phyloP scores from a whole-genome alignment of 169 alveolate species.

The Perkinsus chesapeaki region DNA sequence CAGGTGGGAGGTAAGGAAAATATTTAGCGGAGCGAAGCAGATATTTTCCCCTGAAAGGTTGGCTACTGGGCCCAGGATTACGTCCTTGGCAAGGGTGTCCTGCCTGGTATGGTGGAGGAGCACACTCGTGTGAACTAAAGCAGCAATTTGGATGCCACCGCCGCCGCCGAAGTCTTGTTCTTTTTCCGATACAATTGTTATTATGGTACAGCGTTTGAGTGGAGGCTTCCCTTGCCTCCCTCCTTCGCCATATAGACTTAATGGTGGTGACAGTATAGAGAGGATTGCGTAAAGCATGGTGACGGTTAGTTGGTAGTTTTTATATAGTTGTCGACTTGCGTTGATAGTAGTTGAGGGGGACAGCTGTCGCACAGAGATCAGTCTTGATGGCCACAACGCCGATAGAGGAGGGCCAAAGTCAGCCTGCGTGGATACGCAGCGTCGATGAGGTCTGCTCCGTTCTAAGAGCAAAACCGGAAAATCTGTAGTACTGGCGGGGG shows the following conservation, averaged over 20 bases:
- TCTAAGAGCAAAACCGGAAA: neutral
- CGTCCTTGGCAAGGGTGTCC: neutral
- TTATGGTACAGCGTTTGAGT: neutral
- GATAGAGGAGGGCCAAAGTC: neutral
- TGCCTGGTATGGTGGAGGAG: neutral
- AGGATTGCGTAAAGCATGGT: neutral
- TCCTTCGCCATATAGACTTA: neutral
- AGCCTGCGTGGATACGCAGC: neutral
- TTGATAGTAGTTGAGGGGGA: neutral
- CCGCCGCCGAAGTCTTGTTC: neutral
- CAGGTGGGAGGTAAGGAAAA: conserved; percentile 69
- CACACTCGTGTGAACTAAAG: neutral
- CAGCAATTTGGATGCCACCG: too few relatives aligned
- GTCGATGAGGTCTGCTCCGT: neutral
- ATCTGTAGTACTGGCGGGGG: neutral
- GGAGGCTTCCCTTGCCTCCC: neutral
- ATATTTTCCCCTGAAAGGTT: neutral
- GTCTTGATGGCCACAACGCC: neutral
- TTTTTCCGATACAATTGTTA: neutral
- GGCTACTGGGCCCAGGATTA: neutral
- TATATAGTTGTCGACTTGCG: neutral
- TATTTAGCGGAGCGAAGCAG: neutral
- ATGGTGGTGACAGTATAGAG: neutral
- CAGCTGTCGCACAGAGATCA: neutral
- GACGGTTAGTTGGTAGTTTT: neutral